Conservation (phyloP, 2,329 filamentous ascomycete species). For the Xylariaceae sp. region DNA sequence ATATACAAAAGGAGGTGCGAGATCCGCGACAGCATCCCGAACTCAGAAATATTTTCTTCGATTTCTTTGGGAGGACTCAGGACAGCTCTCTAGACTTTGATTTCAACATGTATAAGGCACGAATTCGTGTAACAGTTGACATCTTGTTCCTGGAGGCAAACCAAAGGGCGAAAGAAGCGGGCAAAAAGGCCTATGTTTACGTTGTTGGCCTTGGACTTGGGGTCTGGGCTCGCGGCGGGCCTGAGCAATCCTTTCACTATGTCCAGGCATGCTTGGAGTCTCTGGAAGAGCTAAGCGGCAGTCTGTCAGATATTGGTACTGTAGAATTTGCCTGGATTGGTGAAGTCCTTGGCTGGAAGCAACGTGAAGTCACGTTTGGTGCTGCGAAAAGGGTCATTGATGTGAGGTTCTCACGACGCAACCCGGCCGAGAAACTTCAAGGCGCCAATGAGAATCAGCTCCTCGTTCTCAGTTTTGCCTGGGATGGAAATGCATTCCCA, state of each 20-base stretch:
- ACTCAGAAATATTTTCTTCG: conserved; percentile 22
- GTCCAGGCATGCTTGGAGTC: conserved; percentile 21
- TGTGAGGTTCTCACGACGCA: conserved; percentile 24
- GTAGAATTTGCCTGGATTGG: conserved; percentile 28
- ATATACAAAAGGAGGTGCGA: conserved; percentile 8
- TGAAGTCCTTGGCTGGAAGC: conserved; percentile 1
- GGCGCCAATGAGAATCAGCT: conserved; percentile 20
- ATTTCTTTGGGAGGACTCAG: conserved; percentile 21
- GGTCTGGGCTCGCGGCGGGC: conserved; percentile 28
- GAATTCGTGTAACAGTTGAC: conserved; percentile 27
- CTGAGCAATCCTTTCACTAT: conserved; percentile 20
- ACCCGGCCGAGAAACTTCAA: conserved; percentile 26
- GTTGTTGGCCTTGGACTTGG: conserved; percentile 33
- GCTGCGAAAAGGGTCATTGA: conserved; percentile 10
- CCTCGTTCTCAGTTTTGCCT: conserved; percentile 32
- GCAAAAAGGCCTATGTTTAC: conserved; percentile 29
- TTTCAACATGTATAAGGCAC: conserved; percentile 23
- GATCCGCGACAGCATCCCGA: conserved; percentile 19
- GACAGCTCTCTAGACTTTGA: conserved; percentile 19
- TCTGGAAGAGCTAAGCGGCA: conserved; percentile 11
- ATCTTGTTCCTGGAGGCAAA: conserved; percentile 31
- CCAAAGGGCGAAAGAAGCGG: conserved; percentile 20
- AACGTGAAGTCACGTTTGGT: conserved; percentile 6
- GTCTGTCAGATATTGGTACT: conserved; percentile 21
- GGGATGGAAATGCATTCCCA: conserved; percentile 33